Evolutionary conservation across 441 rosid genomes (phyloP).

Genomic region (Iberis amara): DNA sequence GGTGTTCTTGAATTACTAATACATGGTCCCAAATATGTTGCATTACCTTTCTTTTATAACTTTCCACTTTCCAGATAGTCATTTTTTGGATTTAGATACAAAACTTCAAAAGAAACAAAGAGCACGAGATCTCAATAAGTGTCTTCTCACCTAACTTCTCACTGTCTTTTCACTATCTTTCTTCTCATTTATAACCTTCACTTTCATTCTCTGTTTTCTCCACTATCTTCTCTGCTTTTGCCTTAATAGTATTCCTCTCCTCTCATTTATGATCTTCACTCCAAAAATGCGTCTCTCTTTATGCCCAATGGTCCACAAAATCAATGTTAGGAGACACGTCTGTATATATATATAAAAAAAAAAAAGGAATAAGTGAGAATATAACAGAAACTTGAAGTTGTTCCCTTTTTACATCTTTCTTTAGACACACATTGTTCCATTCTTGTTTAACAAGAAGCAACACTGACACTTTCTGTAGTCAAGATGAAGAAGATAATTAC

Average conservation of each 20-base stretch:
- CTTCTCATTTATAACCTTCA: conserved; percentile 26
- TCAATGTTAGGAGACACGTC: conserved; percentile 20
- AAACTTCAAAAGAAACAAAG: conserved; percentile 16
- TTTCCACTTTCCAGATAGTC: conserved; percentile 17
- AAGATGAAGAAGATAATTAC: conserved; percentile 18
- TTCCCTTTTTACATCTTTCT: conserved; percentile 13
- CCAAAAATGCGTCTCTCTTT: conserved; percentile 21
- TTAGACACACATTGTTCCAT: not conserved
- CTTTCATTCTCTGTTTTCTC: conserved; percentile 26
- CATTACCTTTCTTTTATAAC: conserved; percentile 11
- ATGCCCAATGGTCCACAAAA: not conserved
- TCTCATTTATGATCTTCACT: conserved; percentile 32
- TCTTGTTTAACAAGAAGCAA: not conserved
- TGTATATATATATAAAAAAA: conserved; percentile 5
- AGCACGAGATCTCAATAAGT: conserved; percentile 31
- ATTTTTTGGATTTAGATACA: conserved; percentile 9
- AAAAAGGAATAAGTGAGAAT: not conserved
- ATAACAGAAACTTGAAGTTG: conserved; percentile 4
- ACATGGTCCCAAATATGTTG: conserved; percentile 26
- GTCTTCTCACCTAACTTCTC: conserved; percentile 24
- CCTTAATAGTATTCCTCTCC: conserved; percentile 24
- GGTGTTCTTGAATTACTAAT: too few relatives aligned
- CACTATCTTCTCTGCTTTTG: conserved; percentile 25
- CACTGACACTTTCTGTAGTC: conserved; percentile 5
- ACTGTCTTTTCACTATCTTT: conserved; percentile 19